Percentiles rank a stretch among this genome's conserved stretches.
Conservation (phyloP, 148 eudicot genomes). For the Chenopodium quinoa region DNA sequence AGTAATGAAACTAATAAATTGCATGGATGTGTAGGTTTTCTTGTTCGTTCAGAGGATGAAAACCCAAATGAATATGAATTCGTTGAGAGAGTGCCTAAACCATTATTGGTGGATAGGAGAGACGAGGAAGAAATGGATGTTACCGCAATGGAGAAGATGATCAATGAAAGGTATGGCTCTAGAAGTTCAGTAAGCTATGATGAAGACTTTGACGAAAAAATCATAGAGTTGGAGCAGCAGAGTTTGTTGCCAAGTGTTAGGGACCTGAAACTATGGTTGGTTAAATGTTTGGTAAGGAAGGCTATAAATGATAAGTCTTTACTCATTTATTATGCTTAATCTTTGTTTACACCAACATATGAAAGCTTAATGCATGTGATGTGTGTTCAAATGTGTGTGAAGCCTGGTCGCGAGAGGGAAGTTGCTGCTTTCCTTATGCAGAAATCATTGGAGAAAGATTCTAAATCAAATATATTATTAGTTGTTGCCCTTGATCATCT, state of each 20-base stretch:
- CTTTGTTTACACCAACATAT: not conserved
- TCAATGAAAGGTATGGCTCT: slow-evolving; percentile 55
- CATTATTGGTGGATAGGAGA: slow-evolving; percentile 47
- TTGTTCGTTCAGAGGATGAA: slow-evolving; percentile 50
- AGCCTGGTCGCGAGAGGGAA: slow-evolving; percentile 93
- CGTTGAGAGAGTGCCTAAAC: slow-evolving; percentile 44
- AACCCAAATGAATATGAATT: slow-evolving; percentile 65
- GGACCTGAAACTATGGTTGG: slow-evolving; percentile 94
- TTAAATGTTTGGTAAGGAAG: slow-evolving; percentile 85
- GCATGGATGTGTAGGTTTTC: slow-evolving; percentile 49
- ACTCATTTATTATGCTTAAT: not conserved
- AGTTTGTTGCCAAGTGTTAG: slow-evolving; percentile 71
- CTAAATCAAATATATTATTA: slow-evolving; percentile 64
- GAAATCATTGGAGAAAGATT: slow-evolving; percentile 67
- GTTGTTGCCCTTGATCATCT: slow-evolving; percentile 85
- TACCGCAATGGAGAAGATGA: slow-evolving; percentile 54
- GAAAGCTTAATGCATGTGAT: not conserved
- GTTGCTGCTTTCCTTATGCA: slow-evolving; percentile 85
- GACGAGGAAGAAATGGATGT: slow-evolving; percentile 68
- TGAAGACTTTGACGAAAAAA: slow-evolving; percentile 59
- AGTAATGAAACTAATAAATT: not conserved
- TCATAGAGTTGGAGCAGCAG: slow-evolving; percentile 73
- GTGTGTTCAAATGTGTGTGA: slow-evolving; percentile 1
- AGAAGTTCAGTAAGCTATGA: slow-evolving; percentile 29
- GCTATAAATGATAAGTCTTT: not conserved